These are phyloP conservation scores for Strobilomyces confusus DNA, from an alignment of 768 basidiomycete genomes.

Conservation along the genomic window DNA sequence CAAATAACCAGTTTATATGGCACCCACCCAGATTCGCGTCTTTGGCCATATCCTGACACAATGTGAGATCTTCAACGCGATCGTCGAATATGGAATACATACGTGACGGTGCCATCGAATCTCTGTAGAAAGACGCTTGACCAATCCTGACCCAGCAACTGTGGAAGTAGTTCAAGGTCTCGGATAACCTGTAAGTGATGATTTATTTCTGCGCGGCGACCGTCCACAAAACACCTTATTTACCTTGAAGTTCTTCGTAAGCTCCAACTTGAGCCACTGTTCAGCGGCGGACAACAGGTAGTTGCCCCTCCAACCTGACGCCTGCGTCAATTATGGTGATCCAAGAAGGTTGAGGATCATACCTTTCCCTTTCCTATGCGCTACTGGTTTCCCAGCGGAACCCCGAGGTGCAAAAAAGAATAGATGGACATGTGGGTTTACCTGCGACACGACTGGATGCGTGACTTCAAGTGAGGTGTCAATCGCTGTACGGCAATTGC, in stretches of 20 bases:
- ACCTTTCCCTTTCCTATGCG: constrained; percentile 92
- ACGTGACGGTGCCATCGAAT: constrained; percentile 88
- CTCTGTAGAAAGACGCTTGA: constrained; percentile 93
- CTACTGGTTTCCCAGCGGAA: constrained; percentile 88
- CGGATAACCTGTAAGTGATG: constrained; percentile 66
- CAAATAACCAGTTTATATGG: neutral
- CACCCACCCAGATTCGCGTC: constrained; percentile 65
- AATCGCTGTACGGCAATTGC: neutral
- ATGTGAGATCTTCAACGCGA: constrained; percentile 21
- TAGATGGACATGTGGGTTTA: constrained; percentile 86
- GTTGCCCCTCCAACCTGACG: constrained; percentile 87
- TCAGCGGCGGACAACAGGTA: constrained; percentile 89
- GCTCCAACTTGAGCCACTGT: constrained; percentile 91
- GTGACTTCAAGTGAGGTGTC: constrained; percentile 51
- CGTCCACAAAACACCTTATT: neutral
- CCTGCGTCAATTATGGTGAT: neutral
- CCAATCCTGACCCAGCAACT: constrained; percentile 92
- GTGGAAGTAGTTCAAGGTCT: constrained; percentile 93
- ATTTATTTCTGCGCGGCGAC: neutral
- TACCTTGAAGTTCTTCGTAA: constrained; percentile 94
- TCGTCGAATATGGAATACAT: constrained; percentile 31
- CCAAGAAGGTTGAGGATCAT: neutral
- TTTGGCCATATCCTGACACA: constrained; percentile 74
- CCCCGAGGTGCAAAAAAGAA: constrained; percentile 94
- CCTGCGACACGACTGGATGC: constrained; percentile 91